Evolutionary conservation across 106 monocot species (phyloP).

Genomic region (Dendrobium nobile): DNA sequence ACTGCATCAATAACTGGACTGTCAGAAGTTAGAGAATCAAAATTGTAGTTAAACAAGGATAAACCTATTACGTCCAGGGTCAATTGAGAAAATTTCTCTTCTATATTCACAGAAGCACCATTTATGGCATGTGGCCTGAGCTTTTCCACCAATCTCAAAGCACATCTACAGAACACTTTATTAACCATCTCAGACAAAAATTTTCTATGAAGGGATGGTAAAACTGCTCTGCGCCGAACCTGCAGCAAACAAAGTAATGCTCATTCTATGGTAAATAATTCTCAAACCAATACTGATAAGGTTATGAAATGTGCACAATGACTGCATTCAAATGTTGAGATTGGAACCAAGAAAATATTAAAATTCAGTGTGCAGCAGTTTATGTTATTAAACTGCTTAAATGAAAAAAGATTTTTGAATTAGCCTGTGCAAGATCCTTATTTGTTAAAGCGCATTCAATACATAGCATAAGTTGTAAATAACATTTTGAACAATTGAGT

Average conservation of each 20-base stretch:
- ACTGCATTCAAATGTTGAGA: too few relatives aligned
- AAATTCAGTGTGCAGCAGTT: too few relatives aligned
- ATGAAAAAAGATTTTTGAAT: too few relatives aligned
- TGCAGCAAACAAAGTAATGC: slow-evolving; percentile 3
- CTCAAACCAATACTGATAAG: too few relatives aligned
- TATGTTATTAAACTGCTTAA: too few relatives aligned
- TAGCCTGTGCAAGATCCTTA: too few relatives aligned
- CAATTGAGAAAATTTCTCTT: slow-evolving; percentile 83
- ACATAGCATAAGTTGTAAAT: too few relatives aligned
- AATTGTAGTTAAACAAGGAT: slow-evolving; percentile 93
- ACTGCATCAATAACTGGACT: slow-evolving; percentile 98
- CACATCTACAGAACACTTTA: slow-evolving; percentile 80
- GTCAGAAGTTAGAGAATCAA: slow-evolving; percentile 81
- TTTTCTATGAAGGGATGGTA: slow-evolving; percentile 84
- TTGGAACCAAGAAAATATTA: too few relatives aligned
- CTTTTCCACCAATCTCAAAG: slow-evolving; percentile 77
- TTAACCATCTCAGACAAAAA: slow-evolving; percentile 89
- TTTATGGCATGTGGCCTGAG: slow-evolving; percentile 40
- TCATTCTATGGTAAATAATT: too few relatives aligned
- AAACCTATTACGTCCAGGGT: slow-evolving; percentile 93
- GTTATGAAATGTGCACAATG: too few relatives aligned
- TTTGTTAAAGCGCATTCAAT: too few relatives aligned
- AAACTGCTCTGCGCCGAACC: slow-evolving; percentile 76
- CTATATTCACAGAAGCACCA: slow-evolving; percentile 88
- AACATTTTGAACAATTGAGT: too few relatives aligned